Evolutionary conservation across 2,329 filamentous ascomycete species (phyloP), one percentile per base, ranked within the genome.

Genomic region (Cadophora sp.): DNA sequence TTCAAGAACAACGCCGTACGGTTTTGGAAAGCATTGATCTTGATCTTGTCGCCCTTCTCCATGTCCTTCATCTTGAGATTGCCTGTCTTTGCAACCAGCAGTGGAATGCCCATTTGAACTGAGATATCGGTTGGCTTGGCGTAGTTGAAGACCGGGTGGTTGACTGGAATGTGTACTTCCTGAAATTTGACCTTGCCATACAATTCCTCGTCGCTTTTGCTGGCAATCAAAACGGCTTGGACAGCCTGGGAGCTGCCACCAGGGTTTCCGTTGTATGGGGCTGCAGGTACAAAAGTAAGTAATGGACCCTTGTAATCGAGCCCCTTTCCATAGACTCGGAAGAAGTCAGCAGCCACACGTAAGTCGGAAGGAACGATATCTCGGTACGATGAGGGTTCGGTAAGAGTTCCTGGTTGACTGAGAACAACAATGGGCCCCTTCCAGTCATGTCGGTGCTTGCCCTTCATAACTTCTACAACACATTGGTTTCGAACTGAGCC

Each of bases 91-190:
- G 5, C 22, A 3, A 69, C 65, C 0, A 67, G 51, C 8, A 64
- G 37, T 8, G 65, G 68, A 5, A 69, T 8, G 1, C 43, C 50
- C 62, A 66, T 60, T 7, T 64, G 7, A 0, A 14, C 12, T 5
- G 68, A 68, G n/a, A 70, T 56, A n/a, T 29, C 9, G 3, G 68
- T 61, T 6, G 62, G 50, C 9, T 63, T 24, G 1, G 9, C 37
- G 12, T n/a, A n/a, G n/a, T 29, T 11, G 16, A 63, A 67, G 7
- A 69, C 65, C 0, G 43, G 26, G 34, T 65, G 48, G 9, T 19
- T 29, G 5, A 37, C 1, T 6, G 53, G 29, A 29, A 65, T 27
- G n/a, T 40, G 19, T 8, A 64, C 34, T 22, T 58, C 26, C n/a
- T 19, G 22, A 40, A 51, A 67, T 22, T 40, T 26, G 5, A 48